Evolutionary conservation across 2,329 filamentous ascomycete species (phyloP), one percentile per base, ranked within the genome.

Genomic region (Colletotrichum tofieldiae): DNA sequence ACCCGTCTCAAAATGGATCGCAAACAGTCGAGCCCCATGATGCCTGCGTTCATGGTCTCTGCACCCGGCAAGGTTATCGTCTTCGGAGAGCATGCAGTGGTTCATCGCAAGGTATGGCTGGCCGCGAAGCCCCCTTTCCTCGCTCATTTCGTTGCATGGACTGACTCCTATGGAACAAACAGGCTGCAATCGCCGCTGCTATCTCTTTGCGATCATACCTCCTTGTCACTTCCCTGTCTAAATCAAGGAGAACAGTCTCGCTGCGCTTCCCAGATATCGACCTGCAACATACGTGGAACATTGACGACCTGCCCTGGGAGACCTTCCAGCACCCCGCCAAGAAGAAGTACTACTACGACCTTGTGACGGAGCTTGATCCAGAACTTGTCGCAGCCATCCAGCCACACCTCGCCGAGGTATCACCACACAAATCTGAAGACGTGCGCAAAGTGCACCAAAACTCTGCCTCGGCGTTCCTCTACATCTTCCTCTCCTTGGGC

Each of bases 1-100:
- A 76, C 82, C 69, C 81, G 82, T 63, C 78, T 81, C 72, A 86
- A 77, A 75, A 79, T 84, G 77, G 81, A 84, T 60, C 88, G 90
- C 80, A 92, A 90, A 76, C 83, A 86, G 73, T 92, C 90, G 14
- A 90, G 84, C 67, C 90, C 90, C 4, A 90, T 92, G 90, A 90
- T 96, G 84, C 95, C 96, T 54, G 87, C 95, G 73, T 99, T 99
- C 81, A 98, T 99, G 94, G 95, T 98, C 69, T 98, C 96, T 20
- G 96, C 97, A 2, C 96, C 96, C 0, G 97, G 96, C 75, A 99
- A 99, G 82, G 96, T 98, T 79, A 99, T 99, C 81, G 94, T 98
- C 65, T 98, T 96, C 84, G 96, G 96, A 76, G 96, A 99, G 82
- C 96, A 99, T 85, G 93, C 96, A 2, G 96, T 98, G n/a, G 96